A percentile compares a stretch with the other conserved stretches of the same genome.
Evolutionary conservation across 768 basidiomycete genomes (phyloP).

Genomic region (Termitomyces sp.): DNA sequence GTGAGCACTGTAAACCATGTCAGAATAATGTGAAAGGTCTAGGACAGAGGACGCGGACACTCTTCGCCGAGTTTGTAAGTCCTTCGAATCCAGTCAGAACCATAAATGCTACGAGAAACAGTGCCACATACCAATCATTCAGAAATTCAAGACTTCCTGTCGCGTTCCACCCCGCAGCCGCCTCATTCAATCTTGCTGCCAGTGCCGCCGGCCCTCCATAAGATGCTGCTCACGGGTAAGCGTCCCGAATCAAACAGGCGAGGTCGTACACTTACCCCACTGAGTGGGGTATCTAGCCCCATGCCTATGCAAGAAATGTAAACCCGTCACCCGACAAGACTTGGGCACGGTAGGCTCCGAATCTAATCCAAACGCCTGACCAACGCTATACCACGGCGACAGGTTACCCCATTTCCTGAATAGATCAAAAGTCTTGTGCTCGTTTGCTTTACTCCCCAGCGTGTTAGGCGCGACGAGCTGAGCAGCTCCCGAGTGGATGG

Average conservation of each 20-base stretch:
- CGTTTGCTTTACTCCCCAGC: conserved; percentile 16
- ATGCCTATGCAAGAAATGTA: conserved; percentile 80
- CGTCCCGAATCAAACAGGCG: neutral
- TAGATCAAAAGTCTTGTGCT: conserved; percentile 47
- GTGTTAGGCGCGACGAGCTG: conserved; percentile 52
- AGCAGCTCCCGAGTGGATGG: conserved; percentile 66
- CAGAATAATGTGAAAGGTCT: conserved; percentile 8
- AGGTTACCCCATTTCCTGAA: conserved; percentile 82
- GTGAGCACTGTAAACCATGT: conserved; percentile 55
- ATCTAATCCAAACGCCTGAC: conserved; percentile 64
- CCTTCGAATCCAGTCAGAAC: conserved; percentile 36
- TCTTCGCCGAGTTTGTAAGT: conserved; percentile 89
- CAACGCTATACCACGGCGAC: conserved; percentile 81
- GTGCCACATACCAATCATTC: conserved; percentile 65
- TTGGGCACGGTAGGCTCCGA: conserved; percentile 67
- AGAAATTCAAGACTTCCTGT: conserved; percentile 67
- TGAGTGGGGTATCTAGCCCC: conserved; percentile 72
- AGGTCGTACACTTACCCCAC: conserved; percentile 40
- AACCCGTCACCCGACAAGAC: conserved; percentile 63
- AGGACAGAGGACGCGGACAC: conserved; percentile 31
- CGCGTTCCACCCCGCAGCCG: conserved; percentile 56
- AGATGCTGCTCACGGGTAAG: conserved; percentile 29
- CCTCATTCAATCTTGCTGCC: conserved; percentile 47
- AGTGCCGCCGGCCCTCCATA: conserved; percentile 63
- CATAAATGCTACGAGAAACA: neutral